Base-by-base conservation (phyloP, 2,329 filamentous ascomycete genomes). In the Pseudocercospora crystallina region DNA sequence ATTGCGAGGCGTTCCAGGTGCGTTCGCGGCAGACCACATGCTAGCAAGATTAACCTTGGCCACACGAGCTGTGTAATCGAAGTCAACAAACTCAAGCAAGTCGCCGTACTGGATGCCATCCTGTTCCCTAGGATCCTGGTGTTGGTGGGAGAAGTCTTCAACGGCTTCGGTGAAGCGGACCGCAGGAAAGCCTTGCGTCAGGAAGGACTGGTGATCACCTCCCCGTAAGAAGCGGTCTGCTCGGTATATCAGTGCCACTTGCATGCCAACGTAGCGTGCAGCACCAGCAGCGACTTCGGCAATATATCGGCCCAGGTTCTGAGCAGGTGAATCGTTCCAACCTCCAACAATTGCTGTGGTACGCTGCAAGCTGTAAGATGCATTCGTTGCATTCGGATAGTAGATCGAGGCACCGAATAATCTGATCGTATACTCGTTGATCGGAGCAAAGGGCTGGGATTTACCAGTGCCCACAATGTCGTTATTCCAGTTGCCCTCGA, bases 401-500 rank as follows among this genome's bases (percentile, higher is more conserved):
- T 76, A 66, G 76, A 77, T 49, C 69, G 54, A 57, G 11, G 63
- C 56, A 34, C 61, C 77, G 65, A 82, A 82, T 11, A 79, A 68
- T n/a, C 80, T 77, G 54, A 83, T 72, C 5, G 77, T 79, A 60
- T 74, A 72, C 33, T 12, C 56, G 48, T 67, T 67, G 56, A 66
- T 64, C 5, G 64, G 56, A 9, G 48, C 51, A 44, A 64, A 64
- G 73, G 77, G 57, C 20, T 79, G 73, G 47, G 68, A 60, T 37
- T 56, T 57, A 31, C 64, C 62, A 5, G 62, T 78, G 32, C 80
- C 80, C 5, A 83, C 75, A 49, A 82, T 81, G 64, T 83, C 80
- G 67, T 79, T 77, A 56, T 77, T 83, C 47, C 80, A 73, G 72
- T 81, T 81, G 11, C 74, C 80, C 64, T 80, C 78, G 3, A 83